Percentiles rank a stretch among this genome's conserved stretches.
Conservation (phyloP, 768 basidiomycete species). For the Fomitopsis serialis region DNA sequence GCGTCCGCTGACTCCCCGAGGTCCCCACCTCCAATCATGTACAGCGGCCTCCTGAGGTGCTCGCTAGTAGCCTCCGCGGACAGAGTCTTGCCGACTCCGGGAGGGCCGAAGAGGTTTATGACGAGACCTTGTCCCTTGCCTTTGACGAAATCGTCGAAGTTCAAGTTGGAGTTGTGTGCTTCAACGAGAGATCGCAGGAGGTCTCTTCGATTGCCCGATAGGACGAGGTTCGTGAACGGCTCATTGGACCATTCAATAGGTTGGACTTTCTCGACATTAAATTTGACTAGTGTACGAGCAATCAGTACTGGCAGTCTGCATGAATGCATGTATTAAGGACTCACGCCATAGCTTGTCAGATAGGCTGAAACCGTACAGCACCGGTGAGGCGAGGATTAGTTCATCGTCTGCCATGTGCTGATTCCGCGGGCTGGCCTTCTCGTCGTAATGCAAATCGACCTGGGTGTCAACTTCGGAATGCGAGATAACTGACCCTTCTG, state of each 20-base stretch:
- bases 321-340: too few relatives aligned
- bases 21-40: slow-evolving; percentile 19
- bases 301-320: slow-evolving; percentile 28
- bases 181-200: slow-evolving; percentile 24
- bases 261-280: slow-evolving; percentile 49
- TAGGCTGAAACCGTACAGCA: slow-evolving; percentile 61
- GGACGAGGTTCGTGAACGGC: slow-evolving; percentile 25
- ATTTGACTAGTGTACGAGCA: slow-evolving; percentile 40
- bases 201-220: slow-evolving; percentile 19
- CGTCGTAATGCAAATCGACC: too few relatives aligned
- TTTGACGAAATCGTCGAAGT: slow-evolving; percentile 26
- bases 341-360: slow-evolving; percentile 48
- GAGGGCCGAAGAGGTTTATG: slow-evolving; percentile 13
- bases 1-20: slow-evolving; percentile 23
- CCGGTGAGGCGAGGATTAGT: slow-evolving; percentile 48
- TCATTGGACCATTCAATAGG: slow-evolving; percentile 35
- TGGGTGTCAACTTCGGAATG: too few relatives aligned
- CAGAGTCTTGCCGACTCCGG: slow-evolving; percentile 20
- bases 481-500: too few relatives aligned
- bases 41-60: slow-evolving; percentile 11
- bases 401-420: slow-evolving; percentile 44
- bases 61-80: slow-evolving; percentile 22
- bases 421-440: slow-evolving; percentile 26
- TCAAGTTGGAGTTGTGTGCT: slow-evolving; percentile 17
- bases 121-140: slow-evolving; percentile 25